Conservation (phyloP, 805 yeast species). For the Kodamaea nitidulidarum region DNA sequence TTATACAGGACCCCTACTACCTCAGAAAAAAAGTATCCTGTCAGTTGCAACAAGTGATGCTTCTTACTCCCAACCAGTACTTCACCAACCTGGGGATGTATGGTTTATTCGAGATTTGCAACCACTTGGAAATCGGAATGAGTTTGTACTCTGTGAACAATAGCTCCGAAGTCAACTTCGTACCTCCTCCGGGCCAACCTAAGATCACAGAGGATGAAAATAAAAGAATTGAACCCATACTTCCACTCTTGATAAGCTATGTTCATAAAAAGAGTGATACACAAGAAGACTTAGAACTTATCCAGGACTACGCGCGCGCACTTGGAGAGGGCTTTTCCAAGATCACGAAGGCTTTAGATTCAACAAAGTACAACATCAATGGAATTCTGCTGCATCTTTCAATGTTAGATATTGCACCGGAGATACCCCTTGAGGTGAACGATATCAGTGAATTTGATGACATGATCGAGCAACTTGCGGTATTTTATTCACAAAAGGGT, state of each 20-base stretch:
- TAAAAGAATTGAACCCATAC: background rate
- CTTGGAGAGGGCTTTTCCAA: slow-evolving; percentile 14
- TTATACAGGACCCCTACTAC: slow-evolving; percentile 35
- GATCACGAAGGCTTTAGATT: slow-evolving; percentile 1
- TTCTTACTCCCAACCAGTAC: slow-evolving; percentile 5
- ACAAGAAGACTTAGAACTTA: slow-evolving; percentile 6
- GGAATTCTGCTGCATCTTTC: slow-evolving; percentile 7
- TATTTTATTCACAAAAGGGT: slow-evolving; percentile 17
- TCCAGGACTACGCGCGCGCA: slow-evolving; percentile 13
- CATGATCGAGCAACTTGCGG: slow-evolving; percentile 29
- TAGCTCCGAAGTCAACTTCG: too few relatives aligned
- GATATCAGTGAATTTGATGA: slow-evolving; percentile 28
- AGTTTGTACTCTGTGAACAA: slow-evolving; percentile 8
- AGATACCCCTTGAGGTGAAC: slow-evolving; percentile 13
- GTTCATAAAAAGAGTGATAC: background rate
- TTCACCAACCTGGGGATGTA: slow-evolving; percentile 3
- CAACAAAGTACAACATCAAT: background rate
- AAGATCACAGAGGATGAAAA: background rate
- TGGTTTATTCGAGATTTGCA: slow-evolving; percentile 18
- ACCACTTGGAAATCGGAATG: slow-evolving; percentile 14
- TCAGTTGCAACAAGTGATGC: slow-evolving; percentile 14
- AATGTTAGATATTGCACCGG: slow-evolving; percentile 12
- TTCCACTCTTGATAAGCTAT: background rate
- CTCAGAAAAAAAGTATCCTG: slow-evolving; percentile 12
- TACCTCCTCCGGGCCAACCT: too few relatives aligned